These are phyloP conservation scores for Botrytis pseudocinerea DNA, from an alignment of 2,329 filamentous ascomycete genomes.

Conservation along the genomic window DNA sequence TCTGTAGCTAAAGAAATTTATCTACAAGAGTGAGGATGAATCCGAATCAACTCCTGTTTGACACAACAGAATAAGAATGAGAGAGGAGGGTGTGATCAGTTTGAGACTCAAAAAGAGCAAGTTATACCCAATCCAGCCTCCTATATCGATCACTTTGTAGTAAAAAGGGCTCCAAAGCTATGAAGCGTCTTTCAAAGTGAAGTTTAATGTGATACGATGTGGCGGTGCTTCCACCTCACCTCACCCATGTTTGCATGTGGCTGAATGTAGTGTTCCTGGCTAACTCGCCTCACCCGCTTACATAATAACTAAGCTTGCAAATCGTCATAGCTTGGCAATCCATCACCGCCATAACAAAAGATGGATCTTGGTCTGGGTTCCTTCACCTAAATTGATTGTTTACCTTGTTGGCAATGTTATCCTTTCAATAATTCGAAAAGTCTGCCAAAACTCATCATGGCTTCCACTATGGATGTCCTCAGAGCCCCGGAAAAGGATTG, in stretches of 20 bases:
- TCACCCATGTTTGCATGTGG: background rate
- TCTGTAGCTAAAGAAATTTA: background rate
- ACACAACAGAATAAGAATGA: background rate
- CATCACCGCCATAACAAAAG: conserved; percentile 1
- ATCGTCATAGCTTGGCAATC: conserved; percentile 17
- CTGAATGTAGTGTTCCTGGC: background rate
- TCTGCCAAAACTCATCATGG: conserved; percentile 13
- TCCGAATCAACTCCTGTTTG: background rate
- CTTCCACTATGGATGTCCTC: conserved; percentile 27
- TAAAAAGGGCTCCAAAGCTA: background rate
- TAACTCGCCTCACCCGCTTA: background rate
- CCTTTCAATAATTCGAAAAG: background rate
- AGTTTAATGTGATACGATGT: background rate
- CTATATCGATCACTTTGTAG: too few relatives aligned
- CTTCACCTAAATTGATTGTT: background rate
- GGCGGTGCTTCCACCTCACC: background rate
- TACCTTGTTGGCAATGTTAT: conserved; percentile 12
- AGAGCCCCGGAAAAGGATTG: conserved; percentile 31
- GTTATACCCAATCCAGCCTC: background rate
- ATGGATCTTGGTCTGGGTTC: conserved; percentile 7
- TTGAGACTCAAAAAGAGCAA: background rate
- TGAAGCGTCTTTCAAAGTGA: background rate
- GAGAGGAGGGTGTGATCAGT: background rate
- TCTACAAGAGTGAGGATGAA: background rate
- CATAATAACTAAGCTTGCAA: background rate